phyloP scores from a whole-genome alignment of 202 grass and related monocot species.

The Eragrostis tef region DNA sequence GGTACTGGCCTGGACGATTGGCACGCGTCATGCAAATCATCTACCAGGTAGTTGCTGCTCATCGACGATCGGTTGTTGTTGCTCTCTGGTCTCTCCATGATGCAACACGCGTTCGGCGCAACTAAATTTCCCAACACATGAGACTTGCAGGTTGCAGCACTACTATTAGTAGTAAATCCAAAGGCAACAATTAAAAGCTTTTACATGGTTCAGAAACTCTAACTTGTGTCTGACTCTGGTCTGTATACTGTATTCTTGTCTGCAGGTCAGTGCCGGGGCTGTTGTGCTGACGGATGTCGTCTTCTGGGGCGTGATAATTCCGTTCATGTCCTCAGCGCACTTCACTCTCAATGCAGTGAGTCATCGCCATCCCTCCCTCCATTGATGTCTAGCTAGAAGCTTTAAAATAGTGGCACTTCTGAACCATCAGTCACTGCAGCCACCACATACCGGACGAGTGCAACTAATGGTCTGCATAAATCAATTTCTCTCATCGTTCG shows the following conservation, averaged over 20 bases:
- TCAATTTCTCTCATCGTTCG: neutral
- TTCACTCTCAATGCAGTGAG: slow-evolving; percentile 61
- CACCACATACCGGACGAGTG: neutral
- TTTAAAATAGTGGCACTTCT: neutral
- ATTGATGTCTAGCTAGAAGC: neutral
- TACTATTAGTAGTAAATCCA: neutral
- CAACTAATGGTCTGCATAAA: neutral
- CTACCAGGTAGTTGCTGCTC: slow-evolving; percentile 50
- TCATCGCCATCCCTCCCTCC: neutral
- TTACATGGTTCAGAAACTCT: neutral
- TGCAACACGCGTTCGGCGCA: too few relatives aligned
- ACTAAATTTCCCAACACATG: neutral
- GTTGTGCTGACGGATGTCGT: slow-evolving; percentile 60
- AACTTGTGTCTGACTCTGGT: neutral
- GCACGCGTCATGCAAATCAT: slow-evolving; percentile 47
- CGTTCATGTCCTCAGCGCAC: slow-evolving; percentile 54
- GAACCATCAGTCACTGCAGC: neutral
- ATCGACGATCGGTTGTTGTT: neutral
- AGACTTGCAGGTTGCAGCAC: neutral
- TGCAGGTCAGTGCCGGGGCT: slow-evolving; percentile 47
- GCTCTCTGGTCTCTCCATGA: neutral
- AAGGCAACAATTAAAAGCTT: too few relatives aligned
- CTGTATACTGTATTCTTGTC: neutral
- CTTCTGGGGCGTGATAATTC: slow-evolving; percentile 63
- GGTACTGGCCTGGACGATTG: slow-evolving; percentile 28